Base-by-base conservation (phyloP, 345 rosid species). In the Odontarrhena argentea region DNA sequence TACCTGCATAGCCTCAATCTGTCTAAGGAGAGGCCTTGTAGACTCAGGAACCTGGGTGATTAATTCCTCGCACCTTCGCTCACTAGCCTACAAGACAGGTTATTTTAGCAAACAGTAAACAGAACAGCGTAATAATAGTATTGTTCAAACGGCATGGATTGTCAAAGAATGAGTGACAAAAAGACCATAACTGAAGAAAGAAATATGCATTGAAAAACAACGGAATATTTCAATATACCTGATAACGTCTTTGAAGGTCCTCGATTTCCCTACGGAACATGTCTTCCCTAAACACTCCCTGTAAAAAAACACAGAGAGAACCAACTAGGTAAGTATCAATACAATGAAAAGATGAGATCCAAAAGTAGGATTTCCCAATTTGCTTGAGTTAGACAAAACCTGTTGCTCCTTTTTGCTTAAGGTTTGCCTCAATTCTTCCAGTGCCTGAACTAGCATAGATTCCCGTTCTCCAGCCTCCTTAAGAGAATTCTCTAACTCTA, bases 1-100 rank as follows among this genome's bases (percentile, higher is more conserved):
- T 52, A 91, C 99, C 96, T 95, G 97, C 83, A 95, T 89, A 25
- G 99, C 97, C 78, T 95, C 96, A 66, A 95, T 95, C 83, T 95
- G 99, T 79, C 98, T 83, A 70, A 89, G 69, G 65, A 95, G 93
- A 71, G 99, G 99, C 82, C 97, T 85, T 25, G 99, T 95, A 60
- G 99, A 95, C 63, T 95, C 99, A 55, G 99, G 99, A 66, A 95
- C 99, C 81, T 89, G 99, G 35, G 88, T 85, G 50, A 95, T 78
- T 79, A 95, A 86, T 80, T 95, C 99, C 82, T 95, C 99, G 71
- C 98, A 91, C 36, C 98, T 94, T 1, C 99, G 93, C 73, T 95
- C 99, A 84, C 94, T 91, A 78, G 87, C 96, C 99, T 95, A 67
- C 30, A 76, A 50, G 64, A 72, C 25, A 65, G 30, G 60, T 62